Conservation (phyloP, 495 filamentous ascomycete genomes). For the Trichoderma erinaceum region DNA sequence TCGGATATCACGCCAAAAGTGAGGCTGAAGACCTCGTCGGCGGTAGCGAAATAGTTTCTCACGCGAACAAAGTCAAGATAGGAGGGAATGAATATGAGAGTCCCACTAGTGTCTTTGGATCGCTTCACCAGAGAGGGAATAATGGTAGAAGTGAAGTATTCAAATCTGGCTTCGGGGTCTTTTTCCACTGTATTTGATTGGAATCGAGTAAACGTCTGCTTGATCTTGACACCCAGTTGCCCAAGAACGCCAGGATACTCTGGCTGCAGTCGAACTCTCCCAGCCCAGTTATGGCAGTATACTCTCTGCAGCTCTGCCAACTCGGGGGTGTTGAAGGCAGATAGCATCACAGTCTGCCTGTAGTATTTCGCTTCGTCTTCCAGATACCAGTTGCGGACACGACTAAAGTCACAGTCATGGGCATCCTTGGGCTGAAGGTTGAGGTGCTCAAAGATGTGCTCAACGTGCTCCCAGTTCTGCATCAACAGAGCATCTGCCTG, state of each 20-base stretch:
- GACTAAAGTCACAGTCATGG: conserved; percentile 89
- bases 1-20: conserved; percentile 85
- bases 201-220: conserved; percentile 89
- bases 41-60: conserved; percentile 83
- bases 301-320: conserved; percentile 70
- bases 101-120: conserved; percentile 49
- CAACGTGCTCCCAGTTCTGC: conserved; percentile 98
- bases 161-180: conserved; percentile 88
- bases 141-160: conserved; percentile 75
- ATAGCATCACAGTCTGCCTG: conserved; percentile 75
- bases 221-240: conserved; percentile 58
- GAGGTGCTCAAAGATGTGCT: conserved; percentile 83
- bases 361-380: conserved; percentile 74
- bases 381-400: conserved; percentile 86
- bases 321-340: conserved; percentile 82
- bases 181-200: conserved; percentile 57
- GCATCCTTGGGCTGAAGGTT: conserved; percentile 85
- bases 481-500: conserved; percentile 90
- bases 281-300: conserved; percentile 73
- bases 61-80: conserved; percentile 92
- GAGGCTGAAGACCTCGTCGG: conserved; percentile 56
- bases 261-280: conserved; percentile 64
- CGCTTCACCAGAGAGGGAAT: conserved; percentile 64
- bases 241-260: conserved; percentile 62
- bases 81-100: conserved; percentile 79